Evolutionary conservation across 2,329 filamentous ascomycete species (phyloP), one percentile per base, ranked within the genome.

Genomic region (Mycogone perniciosa): DNA sequence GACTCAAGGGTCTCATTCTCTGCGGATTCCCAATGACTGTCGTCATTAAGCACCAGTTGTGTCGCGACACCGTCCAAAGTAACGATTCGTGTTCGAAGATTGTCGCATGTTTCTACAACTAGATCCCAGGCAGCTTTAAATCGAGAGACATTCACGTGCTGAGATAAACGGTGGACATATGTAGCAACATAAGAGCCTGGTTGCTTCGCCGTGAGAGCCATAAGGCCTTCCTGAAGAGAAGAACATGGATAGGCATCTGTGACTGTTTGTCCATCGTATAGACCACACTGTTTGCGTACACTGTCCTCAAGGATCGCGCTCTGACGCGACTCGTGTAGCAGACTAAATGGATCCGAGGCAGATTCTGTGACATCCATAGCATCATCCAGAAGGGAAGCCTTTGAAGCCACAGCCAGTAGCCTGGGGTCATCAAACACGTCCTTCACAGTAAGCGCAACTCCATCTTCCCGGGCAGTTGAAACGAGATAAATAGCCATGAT

Each of bases 401-500:
- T 46, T 8, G 31, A 41, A 8, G 46, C 44, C 6, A 54, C 40
- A 8, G 48, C 34, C 20, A 39, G 29, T 13, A 48, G 20, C 26
- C 50, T 34, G 4, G 46, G 46, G 27, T 44, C 46, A 29, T 42
- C 38, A 44, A 50, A 50, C 1, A 50, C 31, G 8, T 50, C 43
- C 10, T 45, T 40, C 7, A 50, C 48, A 5, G 48, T 50, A 2
- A 50, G 26, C 9, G 20, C 10, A 6, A 51, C 48, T 2, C 49
- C 37, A 7, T 56, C 55, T 3, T 55, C 59, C 46, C 67, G 61
- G 2, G 70, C 69, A 34, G 62, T 60, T 4, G 71, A 64, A 1
- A 72, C 70, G 1, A 75, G 59, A 46, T 64, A 66, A 69, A 75
- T 75, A 0, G 72, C 71, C 5, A 63, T 62, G 6, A 75, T 62